Evolutionary conservation across 176 grass and related monocot genomes (phyloP), one percentile per base, ranked within the genome.

Genomic region (Oryza brachyantha): DNA sequence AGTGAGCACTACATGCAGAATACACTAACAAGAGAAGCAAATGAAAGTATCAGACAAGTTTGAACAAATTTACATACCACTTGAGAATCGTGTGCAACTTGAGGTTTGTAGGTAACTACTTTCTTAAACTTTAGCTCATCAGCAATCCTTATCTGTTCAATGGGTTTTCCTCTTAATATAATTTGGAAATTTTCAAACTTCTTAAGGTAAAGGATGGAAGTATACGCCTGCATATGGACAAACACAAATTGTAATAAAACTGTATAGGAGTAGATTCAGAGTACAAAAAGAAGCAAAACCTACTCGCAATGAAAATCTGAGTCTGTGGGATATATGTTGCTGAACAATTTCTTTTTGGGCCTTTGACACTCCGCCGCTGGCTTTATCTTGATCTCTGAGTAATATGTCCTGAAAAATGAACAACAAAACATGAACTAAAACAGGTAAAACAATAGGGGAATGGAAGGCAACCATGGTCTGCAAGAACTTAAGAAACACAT

Each of bases 91-190:
- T 64, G 45, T 45, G 89, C 69, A 28, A 92, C 85, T 85, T 97
- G 94, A 84, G 94, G 94, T 79, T 87, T 97, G 84, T 97, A 97
- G 38, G 85, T 92, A 84, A 94, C 73, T 27, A 84, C 69, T 94
- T 97, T 97, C 73, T 90, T 94, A 84, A 94, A 94, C 77, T 94
- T 97, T 43, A 97, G 69, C 60, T 97, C 94, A 40, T 94, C 83
- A 34, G 68, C 55, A 71, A 97, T 82, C 50, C 75, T 74, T 60
- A 94, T 76, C 66, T 97, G 94, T 41, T 90, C 94, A 68, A 97
- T 87, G 69, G 91, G 87, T 54, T 86, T 92, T 77, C 91, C 94
- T 82, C 91, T 88, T 75, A 97, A 84, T 80, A 97, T 92, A 86
- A 97, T 94, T 61, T 83, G 84, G 29, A 97, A 97, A 58, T 94